Base-by-base conservation (phyloP, 345 rosid species). In the Eucalyptus polybractea region DNA sequence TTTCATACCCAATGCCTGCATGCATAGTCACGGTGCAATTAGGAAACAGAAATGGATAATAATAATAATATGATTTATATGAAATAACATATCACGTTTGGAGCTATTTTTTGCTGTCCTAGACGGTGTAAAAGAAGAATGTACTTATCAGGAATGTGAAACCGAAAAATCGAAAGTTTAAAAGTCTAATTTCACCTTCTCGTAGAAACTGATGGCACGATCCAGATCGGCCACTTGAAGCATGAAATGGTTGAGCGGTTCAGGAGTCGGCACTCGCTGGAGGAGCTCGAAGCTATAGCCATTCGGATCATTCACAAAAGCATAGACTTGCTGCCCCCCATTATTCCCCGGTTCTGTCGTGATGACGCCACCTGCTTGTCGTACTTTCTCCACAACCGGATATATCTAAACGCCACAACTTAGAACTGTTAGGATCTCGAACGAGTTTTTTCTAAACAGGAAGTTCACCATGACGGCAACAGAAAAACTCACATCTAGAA, bases 1-100 rank as follows among this genome's bases (percentile, higher is more conserved):
- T 88, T 85, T 90, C 95, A 92, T 92, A 72, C 95, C 95, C 86
- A 92, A 88, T 9, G 95, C 95, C 95, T 92, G 90, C 92, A 53
- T 45, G 13, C 22, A 80, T 29, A 19, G 83, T 10, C 42, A 0
- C 27, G 27, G 45, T 2, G 83, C 27, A 76, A 76, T 76, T 37
- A 76, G 45, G 83, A 3, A 40, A 21, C 2, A 12, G 47, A 76
- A 19, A 37, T 5, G 29, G 2, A 37, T 76, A 72, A 37, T 10
- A 56, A 44, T 53, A 19, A 10, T 11, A 17, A 76, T 76, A 40
- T 37, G 14, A 76, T 19, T 21, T 37, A 76, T 2, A 21, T 37
- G 83, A 25, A 76, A 76, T 37, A 37, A 19, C 27, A 72, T 3
- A 37, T 72, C 81, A 19, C 45, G 27, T 76, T 76, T 37, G 83